A percentile compares a stretch with the other conserved stretches of the same genome.
These are phyloP conservation scores for Xylaria sp. DNA, from an alignment of 2,329 filamentous ascomycete species.

Conservation along the genomic window DNA sequence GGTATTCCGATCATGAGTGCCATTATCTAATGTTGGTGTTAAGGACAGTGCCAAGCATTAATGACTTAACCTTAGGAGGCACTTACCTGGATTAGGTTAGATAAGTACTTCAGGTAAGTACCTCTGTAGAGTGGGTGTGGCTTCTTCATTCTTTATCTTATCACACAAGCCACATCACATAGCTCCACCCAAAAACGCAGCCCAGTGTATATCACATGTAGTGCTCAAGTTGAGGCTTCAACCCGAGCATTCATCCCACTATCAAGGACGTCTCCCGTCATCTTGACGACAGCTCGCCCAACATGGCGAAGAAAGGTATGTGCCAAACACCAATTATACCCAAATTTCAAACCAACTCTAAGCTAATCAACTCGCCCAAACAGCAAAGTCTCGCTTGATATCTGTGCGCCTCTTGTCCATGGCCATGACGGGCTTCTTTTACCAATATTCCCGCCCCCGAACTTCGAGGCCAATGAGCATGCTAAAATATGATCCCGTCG, in stretches of 20 bases:
- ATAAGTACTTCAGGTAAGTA: no score
- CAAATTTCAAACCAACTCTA: not conserved
- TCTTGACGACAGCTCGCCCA: conserved; percentile 32
- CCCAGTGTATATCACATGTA: conserved; percentile 15
- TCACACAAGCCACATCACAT: conserved; percentile 40
- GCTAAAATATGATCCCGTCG: conserved; percentile 98
- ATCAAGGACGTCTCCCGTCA: conserved; percentile 21
- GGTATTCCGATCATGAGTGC: not conserved
- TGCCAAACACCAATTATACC: not conserved
- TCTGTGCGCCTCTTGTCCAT: conserved; percentile 95
- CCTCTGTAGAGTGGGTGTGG: not conserved
- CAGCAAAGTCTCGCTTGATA: conserved; percentile 91
- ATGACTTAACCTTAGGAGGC: not conserved
- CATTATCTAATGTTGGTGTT: not conserved
- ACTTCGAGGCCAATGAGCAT: conserved; percentile 88
- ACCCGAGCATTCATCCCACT: not conserved
- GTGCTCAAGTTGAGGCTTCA: not conserved
- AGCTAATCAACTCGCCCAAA: conserved; percentile 27
- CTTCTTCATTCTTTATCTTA: conserved; percentile 6
- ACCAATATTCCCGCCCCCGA: conserved; percentile 86
- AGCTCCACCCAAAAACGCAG: conserved; percentile 45
- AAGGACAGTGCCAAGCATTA: not conserved
- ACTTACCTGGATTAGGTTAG: not conserved
- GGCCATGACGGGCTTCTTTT: conserved; percentile 99
- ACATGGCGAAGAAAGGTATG: conserved; percentile 59